Base-by-base conservation (phyloP, 192 early-diverging fungal species). In the Dissophora ornata region DNA sequence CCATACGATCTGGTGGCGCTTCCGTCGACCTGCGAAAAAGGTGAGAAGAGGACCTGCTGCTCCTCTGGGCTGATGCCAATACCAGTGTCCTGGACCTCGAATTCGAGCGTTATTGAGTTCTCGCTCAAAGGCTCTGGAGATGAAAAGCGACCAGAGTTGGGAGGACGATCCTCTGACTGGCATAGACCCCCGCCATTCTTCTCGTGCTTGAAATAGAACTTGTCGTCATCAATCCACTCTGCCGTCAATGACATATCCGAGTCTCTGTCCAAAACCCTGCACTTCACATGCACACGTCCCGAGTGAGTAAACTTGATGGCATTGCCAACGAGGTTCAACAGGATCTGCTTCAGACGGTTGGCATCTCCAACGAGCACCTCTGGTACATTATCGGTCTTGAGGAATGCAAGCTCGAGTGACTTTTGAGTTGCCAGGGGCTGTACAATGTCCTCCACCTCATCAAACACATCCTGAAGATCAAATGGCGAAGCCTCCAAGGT, bases 281-380 rank as follows among this genome's bases (percentile, higher is more conserved):
- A 88, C 21, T 71, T 58, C 15, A 88, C 83, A 4, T 81, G 63
- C 18, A 87, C 84, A 54, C 85, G 87, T 41, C 89, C 89, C 49
- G 81, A 26, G n/a, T 82, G 82, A 1, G 89, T 88, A 57, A 90
- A 90, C 60, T 90, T 90, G 74, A 90, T 89, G 1, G 89, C 86
- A 69, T 90, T 90, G 3, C 87, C 86, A 9, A 87, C 77, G 4
- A 90, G 53, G 52, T 89, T 89, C 12, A 84, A 66, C 41, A 89
- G 69, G 22, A 89, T 85, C 46, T 90, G 89, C 25, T 86, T 84
- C 18, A 90, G 36, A 21, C 89, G 70, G 19, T 83, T 77, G 0
- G 80, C 82, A 51, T 90, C 89, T 12, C 85, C 84, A 42, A 86
- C 64, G 9, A 90, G 46, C 0, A 82, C 71, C 30, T 80, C 75